These are phyloP conservation scores for Auricularia heimuer DNA, from an alignment of 768 basidiomycete genomes.

Conservation along the genomic window DNA sequence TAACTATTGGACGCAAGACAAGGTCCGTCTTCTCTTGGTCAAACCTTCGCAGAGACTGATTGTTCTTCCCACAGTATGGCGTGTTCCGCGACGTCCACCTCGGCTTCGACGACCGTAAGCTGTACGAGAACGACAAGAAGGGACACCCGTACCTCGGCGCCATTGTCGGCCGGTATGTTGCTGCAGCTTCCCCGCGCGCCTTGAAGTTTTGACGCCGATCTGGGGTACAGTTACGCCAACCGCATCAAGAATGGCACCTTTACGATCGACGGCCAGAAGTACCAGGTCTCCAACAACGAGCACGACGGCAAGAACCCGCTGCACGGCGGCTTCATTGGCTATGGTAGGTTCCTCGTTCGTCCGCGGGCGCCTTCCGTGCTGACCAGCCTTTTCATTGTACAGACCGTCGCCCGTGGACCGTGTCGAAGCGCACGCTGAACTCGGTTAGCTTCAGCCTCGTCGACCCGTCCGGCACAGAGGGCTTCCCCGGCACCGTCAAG, in stretches of 20 bases:
- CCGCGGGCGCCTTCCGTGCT: background rate
- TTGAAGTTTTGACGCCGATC: slow-evolving; percentile 18
- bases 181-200: background rate
- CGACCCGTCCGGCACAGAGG: slow-evolving; percentile 39
- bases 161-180: slow-evolving; percentile 22
- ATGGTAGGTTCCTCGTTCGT: background rate
- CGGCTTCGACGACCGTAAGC: slow-evolving; percentile 42
- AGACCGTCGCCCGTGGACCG: slow-evolving; percentile 48
- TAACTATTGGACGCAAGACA: slow-evolving; percentile 47
- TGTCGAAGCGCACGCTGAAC: slow-evolving; percentile 30
- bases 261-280: slow-evolving; percentile 37
- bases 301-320: slow-evolving; percentile 40
- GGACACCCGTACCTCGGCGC: slow-evolving; percentile 38
- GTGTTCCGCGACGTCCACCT: slow-evolving; percentile 43
- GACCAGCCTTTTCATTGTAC: slow-evolving; percentile 6
- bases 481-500: slow-evolving; percentile 37
- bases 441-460: slow-evolving; percentile 45
- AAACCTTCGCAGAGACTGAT: background rate
- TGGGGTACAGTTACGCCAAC: slow-evolving; percentile 40
- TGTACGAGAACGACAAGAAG: background rate
- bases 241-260: slow-evolving; percentile 17
- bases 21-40: slow-evolving; percentile 8
- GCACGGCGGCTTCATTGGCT: slow-evolving; percentile 47
- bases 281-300: slow-evolving; percentile 42
- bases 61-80: slow-evolving; percentile 17